These are phyloP conservation scores for Lodderomyces margitis DNA, from an alignment of 1,139 yeast genomes.

Conservation along the genomic window DNA sequence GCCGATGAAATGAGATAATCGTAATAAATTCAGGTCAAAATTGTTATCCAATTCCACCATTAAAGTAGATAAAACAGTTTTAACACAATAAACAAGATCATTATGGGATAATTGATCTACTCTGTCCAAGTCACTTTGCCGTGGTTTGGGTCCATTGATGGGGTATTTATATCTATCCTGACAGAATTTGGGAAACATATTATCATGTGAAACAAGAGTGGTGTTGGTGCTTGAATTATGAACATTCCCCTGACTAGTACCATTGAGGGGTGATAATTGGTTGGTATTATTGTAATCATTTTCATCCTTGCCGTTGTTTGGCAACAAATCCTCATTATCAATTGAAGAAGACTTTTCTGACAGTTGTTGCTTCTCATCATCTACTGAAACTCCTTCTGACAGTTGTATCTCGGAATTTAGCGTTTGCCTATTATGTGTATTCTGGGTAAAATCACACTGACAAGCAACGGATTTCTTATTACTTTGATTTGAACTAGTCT, in stretches of 20 bases:
- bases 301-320: background rate
- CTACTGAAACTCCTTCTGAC: no score
- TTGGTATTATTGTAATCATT: background rate
- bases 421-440: no score
- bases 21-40: slow-evolving; percentile 1
- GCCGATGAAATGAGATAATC: slow-evolving; percentile 6
- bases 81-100: slow-evolving; percentile 8
- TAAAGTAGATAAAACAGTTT: slow-evolving; percentile 6
- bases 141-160: background rate
- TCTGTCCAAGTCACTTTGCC: slow-evolving; percentile 3
- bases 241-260: background rate
- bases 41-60: slow-evolving; percentile 6
- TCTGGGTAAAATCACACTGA: no score
- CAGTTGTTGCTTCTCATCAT: no score
- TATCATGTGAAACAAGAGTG: background rate
- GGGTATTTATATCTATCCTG: background rate
- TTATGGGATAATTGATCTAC: slow-evolving; percentile 6
- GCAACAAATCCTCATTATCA: no score
- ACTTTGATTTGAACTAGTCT: no score
- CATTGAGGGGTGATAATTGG: background rate
- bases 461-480: no score
- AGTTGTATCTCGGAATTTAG: no score
- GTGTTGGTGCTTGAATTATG: background rate
- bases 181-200: background rate
- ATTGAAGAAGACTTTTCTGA: no score